Percentiles rank a stretch among this genome's conserved stretches.
Conservation (phyloP, 2,329 filamentous ascomycete species). For the Lachnellula hyalina region DNA sequence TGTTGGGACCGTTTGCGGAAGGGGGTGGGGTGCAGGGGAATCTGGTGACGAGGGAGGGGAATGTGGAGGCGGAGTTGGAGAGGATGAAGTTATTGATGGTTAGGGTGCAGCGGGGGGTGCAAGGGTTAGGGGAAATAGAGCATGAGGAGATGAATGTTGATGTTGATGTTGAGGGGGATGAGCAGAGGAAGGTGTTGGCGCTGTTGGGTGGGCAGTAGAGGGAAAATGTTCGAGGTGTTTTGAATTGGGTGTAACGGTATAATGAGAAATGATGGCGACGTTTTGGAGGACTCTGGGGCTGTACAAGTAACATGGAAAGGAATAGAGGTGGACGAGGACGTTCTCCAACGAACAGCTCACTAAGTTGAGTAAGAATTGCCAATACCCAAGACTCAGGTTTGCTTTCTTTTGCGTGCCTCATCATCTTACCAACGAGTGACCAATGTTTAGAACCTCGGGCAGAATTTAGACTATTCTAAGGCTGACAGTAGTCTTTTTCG, state of each 20-base stretch:
- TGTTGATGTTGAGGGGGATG: constrained; percentile 21
- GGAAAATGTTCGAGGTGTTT: neutral
- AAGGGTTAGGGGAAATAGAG: constrained; percentile 16
- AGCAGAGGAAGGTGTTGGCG: constrained; percentile 13
- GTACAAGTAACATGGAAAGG: neutral
- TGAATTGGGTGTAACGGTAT: neutral
- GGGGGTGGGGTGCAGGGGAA: constrained; percentile 55
- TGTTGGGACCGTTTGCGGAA: constrained; percentile 47
- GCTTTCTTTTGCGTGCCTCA: too few species aligned
- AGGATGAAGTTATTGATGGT: constrained; percentile 59
- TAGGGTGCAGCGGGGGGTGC: constrained; percentile 51
- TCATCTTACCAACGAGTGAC: too few species aligned
- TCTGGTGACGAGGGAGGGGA: constrained; percentile 58
- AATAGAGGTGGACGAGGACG: too few species aligned
- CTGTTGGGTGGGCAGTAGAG: constrained; percentile 5
- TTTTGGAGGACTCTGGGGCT: neutral
- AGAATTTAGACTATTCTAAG: too few species aligned
- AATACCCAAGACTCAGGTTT: too few species aligned
- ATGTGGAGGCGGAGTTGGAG: constrained; percentile 61
- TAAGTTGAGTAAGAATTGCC: too few species aligned
- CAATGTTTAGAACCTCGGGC: too few species aligned
- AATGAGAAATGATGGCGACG: neutral
- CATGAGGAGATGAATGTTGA: constrained; percentile 8
- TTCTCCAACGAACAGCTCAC: too few species aligned
- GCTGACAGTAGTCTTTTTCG: too few species aligned